These are phyloP conservation scores for Sugiyamaella qingdaonensis DNA, from an alignment of 805 yeast species.

Conservation along the genomic window DNA sequence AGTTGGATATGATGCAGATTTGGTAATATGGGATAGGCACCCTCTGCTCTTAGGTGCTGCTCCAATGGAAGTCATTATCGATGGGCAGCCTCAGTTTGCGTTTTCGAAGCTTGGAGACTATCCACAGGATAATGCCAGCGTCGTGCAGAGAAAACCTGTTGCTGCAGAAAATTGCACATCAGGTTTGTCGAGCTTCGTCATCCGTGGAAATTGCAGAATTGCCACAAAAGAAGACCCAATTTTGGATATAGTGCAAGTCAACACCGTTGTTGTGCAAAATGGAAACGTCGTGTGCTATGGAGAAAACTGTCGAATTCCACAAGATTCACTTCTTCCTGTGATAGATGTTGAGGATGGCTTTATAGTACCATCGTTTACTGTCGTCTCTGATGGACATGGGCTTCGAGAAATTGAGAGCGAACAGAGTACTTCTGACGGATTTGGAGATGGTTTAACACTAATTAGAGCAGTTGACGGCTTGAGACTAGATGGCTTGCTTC, in stretches of 20 bases:
- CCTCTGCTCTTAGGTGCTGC: slow-evolving; percentile 1
- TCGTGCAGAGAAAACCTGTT: background rate
- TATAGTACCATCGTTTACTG: background rate
- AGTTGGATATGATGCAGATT: slow-evolving; percentile 5
- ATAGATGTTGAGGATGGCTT: background rate
- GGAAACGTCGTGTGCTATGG: background rate
- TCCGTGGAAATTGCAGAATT: background rate
- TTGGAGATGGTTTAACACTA: background rate
- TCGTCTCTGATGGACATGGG: background rate
- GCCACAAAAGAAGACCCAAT: background rate
- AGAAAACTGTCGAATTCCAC: too few relatives aligned
- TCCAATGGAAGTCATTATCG: background rate
- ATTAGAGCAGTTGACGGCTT: background rate
- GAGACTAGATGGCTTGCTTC: background rate
- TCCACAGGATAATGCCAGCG: background rate
- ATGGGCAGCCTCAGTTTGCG: background rate
- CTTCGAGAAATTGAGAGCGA: background rate
- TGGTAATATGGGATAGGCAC: slow-evolving; percentile 7
- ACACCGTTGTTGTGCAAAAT: background rate
- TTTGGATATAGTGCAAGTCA: background rate
- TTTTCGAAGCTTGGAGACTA: background rate
- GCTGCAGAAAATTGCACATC: background rate
- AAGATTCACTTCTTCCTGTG: background rate
- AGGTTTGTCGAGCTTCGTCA: background rate
- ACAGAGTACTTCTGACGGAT: background rate